Evolutionary conservation across 2,329 filamentous ascomycete genomes (phyloP), one percentile per base, ranked within the genome.

Genomic region (Aspergillus sp.): DNA sequence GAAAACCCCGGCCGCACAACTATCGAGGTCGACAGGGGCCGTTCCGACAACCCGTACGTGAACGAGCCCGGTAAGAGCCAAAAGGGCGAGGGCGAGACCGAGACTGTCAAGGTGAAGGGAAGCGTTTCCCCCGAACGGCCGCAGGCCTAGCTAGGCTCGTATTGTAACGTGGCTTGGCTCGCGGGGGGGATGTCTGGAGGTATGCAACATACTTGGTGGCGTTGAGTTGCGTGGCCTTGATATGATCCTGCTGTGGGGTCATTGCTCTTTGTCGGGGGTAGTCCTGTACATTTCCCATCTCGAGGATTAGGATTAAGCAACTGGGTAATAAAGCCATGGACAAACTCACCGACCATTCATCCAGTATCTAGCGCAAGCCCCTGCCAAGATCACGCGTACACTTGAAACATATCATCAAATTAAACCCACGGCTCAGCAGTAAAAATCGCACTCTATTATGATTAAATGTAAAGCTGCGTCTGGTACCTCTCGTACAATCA

Each of bases 41-140:
- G 34, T 5, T 38, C 81, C 5, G 71, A 76, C 50, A 78, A 84
- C 67, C 75, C 77, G 38, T 71, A 74, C 55, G 70, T 72, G 54
- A 68, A 72, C 40, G 67, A 77, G 46, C 61, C 72, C 5, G 72
- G 73, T 32, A 80, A 80, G 72, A 81, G 76, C 64, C 78, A 77
- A 64, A 85, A 85, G 73, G 69, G 73, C n/a, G 81, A 85, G 68
- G 82, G 81, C 25, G 68, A 72, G 47, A 76, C 77, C 25, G 81
- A 85, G 45, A 77, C 79, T 10, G 78, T 81, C 19, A 84, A 85
- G 65, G 57, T 74, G 21, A 77, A 78, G 65, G 79, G 78, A 29
- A 77, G 78, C 10, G 70, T 81, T 46, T 71, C 76, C 34, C 65
- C 70, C 5, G 58, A 60, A 53, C 61, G 71, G 43, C 65, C 66